These are phyloP conservation scores for Amauroascus niger DNA, from an alignment of 2,329 filamentous ascomycete species.

Conservation along the genomic window DNA sequence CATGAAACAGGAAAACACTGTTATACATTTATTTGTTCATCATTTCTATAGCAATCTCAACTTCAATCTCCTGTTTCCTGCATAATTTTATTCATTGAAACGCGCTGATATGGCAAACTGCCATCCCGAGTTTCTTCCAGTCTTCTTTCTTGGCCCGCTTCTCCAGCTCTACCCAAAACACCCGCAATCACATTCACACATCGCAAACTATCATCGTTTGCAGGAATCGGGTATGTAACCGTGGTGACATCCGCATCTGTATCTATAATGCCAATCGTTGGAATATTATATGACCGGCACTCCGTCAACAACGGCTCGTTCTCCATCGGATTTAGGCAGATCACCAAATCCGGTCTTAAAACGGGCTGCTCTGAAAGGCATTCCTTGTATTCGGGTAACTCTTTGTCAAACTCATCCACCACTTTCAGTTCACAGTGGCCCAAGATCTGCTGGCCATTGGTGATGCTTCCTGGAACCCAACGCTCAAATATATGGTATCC, in stretches of 20 bases:
- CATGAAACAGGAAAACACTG: not conserved
- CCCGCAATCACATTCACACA: constrained; percentile 73
- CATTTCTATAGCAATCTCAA: not conserved
- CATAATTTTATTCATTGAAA: not conserved
- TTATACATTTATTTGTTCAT: not conserved
- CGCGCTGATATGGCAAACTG: constrained; percentile 46
- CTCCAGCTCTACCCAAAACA: constrained; percentile 72
- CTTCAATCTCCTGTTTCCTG: not conserved
- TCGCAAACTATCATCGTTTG: constrained; percentile 91
- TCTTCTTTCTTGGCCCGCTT: constrained; percentile 62
- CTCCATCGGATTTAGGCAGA: constrained; percentile 86
- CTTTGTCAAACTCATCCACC: constrained; percentile 63
- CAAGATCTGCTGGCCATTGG: constrained; percentile 87
- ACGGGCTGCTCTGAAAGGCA: constrained; percentile 48
- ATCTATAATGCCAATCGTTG: constrained; percentile 90
- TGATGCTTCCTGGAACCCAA: constrained; percentile 86
- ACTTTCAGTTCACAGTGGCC: constrained; percentile 59
- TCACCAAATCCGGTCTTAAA: constrained; percentile 77
- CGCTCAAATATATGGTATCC: constrained; percentile 85
- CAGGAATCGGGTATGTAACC: constrained; percentile 93
- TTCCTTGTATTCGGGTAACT: constrained; percentile 47
- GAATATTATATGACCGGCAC: constrained; percentile 77
- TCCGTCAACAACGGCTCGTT: constrained; percentile 87
- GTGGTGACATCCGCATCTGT: constrained; percentile 85
- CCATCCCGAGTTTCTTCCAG: constrained; percentile 54